These are phyloP conservation scores for Climacium dendroides DNA, from an alignment of 225 moss, liverwort and hornwort species.

Conservation along the genomic window DNA sequence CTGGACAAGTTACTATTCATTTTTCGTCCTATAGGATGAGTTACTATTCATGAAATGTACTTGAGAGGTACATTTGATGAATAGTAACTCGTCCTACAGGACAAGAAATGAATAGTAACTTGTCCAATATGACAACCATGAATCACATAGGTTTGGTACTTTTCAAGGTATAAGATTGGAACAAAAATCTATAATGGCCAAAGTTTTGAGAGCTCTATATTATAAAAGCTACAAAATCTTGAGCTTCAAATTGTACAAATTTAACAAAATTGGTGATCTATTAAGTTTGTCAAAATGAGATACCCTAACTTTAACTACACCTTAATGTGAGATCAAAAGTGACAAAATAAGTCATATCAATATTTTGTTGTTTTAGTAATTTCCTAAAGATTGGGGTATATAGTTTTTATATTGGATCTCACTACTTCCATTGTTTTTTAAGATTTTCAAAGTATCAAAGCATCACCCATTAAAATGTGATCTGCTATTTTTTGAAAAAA, in stretches of 20 bases:
- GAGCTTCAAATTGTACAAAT: not conserved
- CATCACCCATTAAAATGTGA: not conserved
- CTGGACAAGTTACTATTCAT: too few species aligned
- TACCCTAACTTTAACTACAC: too few species aligned
- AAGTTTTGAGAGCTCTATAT: not conserved
- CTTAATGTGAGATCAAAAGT: not conserved
- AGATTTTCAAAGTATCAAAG: not conserved
- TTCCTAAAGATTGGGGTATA: not conserved
- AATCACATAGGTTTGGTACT: not conserved
- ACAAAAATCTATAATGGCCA: not conserved
- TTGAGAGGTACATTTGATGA: too few species aligned
- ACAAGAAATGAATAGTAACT: too few species aligned
- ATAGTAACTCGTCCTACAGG: too few species aligned
- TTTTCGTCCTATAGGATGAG: too few species aligned
- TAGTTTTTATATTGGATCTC: fast-evolving
- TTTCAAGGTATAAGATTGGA: not conserved
- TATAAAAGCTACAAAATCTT: not conserved
- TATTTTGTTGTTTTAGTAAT: not conserved
- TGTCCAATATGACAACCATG: too few species aligned
- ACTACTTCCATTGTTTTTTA: not conserved
- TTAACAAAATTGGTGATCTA: not conserved
- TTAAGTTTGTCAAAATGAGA: not conserved
- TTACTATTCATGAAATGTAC: too few species aligned
- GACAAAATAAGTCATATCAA: not conserved
- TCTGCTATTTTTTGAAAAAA: not conserved